Evolutionary conservation across 2,329 filamentous ascomycete species (phyloP).

Genomic region (Trichoderma sp.): DNA sequence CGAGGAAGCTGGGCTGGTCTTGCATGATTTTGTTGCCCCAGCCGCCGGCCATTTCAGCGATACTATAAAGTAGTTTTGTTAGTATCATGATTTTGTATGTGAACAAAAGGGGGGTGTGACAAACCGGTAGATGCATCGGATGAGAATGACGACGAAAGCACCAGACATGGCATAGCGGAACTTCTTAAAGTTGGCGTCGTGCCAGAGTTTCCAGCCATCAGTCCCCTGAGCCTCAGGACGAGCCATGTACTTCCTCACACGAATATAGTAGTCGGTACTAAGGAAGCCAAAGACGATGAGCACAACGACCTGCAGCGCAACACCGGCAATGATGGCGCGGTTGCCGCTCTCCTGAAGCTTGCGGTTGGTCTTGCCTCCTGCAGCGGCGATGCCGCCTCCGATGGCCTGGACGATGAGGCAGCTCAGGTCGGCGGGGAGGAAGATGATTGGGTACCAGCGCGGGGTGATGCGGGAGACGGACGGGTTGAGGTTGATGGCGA

Average conservation of each 20-base stretch:
- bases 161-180: slow-evolving; percentile 45
- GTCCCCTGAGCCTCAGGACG: slow-evolving; percentile 28
- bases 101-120: slow-evolving; percentile 23
- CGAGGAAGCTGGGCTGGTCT: slow-evolving; percentile 57
- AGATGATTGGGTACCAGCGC: slow-evolving; percentile 53
- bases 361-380: slow-evolving; percentile 40
- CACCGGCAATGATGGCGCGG: slow-evolving; percentile 52
- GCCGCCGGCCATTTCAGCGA: slow-evolving; percentile 62
- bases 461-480: slow-evolving; percentile 50
- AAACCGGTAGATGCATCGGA: slow-evolving; percentile 55
- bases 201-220: slow-evolving; percentile 40
- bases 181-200: slow-evolving; percentile 39
- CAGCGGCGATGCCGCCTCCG: slow-evolving; percentile 55
- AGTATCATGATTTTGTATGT: neutral
- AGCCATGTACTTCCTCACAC: slow-evolving; percentile 40
- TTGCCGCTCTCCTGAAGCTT: slow-evolving; percentile 46
- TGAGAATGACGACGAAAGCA: slow-evolving; percentile 46
- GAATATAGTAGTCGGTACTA: slow-evolving; percentile 44
- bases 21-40: slow-evolving; percentile 65
- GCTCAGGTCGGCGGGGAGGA: slow-evolving; percentile 57
- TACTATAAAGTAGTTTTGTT: slow-evolving; percentile 35
- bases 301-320: slow-evolving; percentile 53
- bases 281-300: slow-evolving; percentile 45
- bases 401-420: slow-evolving; percentile 58
- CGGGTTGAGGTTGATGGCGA: slow-evolving; percentile 49